Conservation (phyloP, 2,329 filamentous ascomycete species). For the Aspergillus ochraceoroseus region DNA sequence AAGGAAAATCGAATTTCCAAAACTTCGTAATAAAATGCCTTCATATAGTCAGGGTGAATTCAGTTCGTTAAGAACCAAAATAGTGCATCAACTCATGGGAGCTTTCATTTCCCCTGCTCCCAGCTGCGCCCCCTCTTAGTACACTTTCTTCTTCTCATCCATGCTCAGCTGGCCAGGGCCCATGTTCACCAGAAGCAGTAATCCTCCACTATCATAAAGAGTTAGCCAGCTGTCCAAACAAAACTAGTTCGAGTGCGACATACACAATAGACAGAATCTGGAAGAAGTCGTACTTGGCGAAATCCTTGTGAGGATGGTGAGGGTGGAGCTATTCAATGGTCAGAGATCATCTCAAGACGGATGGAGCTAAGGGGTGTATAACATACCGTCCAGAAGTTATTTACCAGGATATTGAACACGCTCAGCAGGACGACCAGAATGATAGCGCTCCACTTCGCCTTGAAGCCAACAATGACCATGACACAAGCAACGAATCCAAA, state of each 20-base stretch:
- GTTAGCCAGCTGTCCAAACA: background rate
- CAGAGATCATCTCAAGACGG: conserved; percentile 13
- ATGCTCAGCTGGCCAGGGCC: conserved; percentile 95
- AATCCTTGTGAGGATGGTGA: conserved; percentile 98
- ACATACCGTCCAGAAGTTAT: conserved; percentile 99
- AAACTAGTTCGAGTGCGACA: conserved; percentile 29
- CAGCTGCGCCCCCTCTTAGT: conserved; percentile 51
- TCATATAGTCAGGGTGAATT: background rate
- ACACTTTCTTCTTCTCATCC: conserved; percentile 99
- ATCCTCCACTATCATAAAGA: conserved; percentile 60
- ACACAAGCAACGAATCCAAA: conserved; percentile 86
- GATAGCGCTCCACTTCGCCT: conserved; percentile 97
- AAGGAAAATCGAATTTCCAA: conserved; percentile 1
- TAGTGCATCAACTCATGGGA: background rate
- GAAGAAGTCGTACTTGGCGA: conserved; percentile 99
- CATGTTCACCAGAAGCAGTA: conserved; percentile 96
- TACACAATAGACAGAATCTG: conserved; percentile 97
- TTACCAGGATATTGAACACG: conserved; percentile 93
- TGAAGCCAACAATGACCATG: conserved; percentile 99
- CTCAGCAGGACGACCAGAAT: conserved; percentile 92
- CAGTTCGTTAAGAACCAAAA: background rate
- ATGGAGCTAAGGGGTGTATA: conserved; percentile 1
- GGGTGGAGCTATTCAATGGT: conserved; percentile 68
- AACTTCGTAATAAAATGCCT: background rate
- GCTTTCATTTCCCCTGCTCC: background rate